Percentiles rank a stretch among this genome's conserved stretches.
Conservation (phyloP, 257 asterid genomes). For the Echites panduratus region DNA sequence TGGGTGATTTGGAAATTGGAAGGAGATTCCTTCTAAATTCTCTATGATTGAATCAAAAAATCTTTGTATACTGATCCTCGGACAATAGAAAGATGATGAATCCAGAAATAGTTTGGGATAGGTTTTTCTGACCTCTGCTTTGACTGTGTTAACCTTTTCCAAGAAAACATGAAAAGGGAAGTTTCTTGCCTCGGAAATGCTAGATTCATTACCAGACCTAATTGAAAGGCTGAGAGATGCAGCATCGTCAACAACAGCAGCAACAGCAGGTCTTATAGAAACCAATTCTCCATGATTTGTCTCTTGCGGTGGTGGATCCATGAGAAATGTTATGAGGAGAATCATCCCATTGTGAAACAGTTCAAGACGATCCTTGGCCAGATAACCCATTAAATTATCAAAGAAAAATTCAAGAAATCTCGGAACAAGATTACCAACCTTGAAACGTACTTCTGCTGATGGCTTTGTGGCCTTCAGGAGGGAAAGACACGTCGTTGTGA, state of each 20-base stretch:
- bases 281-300: background rate
- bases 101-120: background rate
- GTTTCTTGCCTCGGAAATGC: background rate
- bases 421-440: background rate
- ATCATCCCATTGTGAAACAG: slow-evolving; percentile 8
- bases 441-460: background rate
- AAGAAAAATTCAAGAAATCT: background rate
- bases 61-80: background rate
- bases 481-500: background rate
- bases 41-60: background rate
- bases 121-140: slow-evolving; percentile 3
- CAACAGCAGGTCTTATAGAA: background rate
- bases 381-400: background rate
- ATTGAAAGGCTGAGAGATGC: background rate
- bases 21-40: background rate
- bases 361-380: background rate
- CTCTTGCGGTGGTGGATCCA: slow-evolving; percentile 2
- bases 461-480: background rate
- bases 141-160: background rate
- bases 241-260: background rate
- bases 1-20: background rate
- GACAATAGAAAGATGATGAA: background rate
- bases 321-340: background rate
- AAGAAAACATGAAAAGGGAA: background rate
- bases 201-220: no score